Evolutionary conservation across 2,329 filamentous ascomycete genomes (phyloP).

Genomic region (Exophiala aquamarina): DNA sequence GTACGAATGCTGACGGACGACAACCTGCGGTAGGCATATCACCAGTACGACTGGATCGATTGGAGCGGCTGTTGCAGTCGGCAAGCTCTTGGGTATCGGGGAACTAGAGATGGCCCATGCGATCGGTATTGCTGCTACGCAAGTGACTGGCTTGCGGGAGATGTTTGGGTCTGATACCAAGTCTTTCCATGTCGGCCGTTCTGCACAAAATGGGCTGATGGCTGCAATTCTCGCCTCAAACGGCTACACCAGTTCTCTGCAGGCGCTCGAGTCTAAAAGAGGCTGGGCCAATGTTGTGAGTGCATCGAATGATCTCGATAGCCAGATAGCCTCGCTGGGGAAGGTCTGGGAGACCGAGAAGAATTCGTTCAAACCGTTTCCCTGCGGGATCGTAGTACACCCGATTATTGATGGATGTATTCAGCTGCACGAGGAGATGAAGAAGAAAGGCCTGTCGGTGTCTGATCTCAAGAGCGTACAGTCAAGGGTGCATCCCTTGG

Average conservation of each 20-base stretch:
- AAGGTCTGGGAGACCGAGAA: constrained; percentile 51
- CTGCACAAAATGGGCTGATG: constrained; percentile 53
- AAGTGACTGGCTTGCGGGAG: constrained; percentile 54
- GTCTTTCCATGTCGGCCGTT: constrained; percentile 55
- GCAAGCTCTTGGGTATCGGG: constrained; percentile 48
- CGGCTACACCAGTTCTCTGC: constrained; percentile 50
- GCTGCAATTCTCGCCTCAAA: constrained; percentile 47
- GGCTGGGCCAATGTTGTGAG: constrained; percentile 56
- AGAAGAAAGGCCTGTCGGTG: constrained; percentile 31
- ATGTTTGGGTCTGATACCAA: constrained; percentile 59
- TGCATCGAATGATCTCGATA: constrained; percentile 39
- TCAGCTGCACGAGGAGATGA: constrained; percentile 44
- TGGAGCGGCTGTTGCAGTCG: constrained; percentile 54
- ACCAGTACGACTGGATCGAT: constrained; percentile 54
- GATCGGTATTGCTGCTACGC: constrained; percentile 54
- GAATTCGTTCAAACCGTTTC: constrained; percentile 59
- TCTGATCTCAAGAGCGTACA: constrained; percentile 41
- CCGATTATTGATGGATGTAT: constrained; percentile 55
- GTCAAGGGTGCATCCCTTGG: constrained; percentile 51
- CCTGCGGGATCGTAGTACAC: constrained; percentile 59
- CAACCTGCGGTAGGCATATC: no score
- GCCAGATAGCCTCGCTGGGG: constrained; percentile 38
- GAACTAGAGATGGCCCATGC: constrained; percentile 47
- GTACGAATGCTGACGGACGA: no score
- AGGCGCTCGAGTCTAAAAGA: constrained; percentile 52